Evolutionary conservation across 2,329 filamentous ascomycete genomes (phyloP).

Genomic region (Aspergillus sergii): DNA sequence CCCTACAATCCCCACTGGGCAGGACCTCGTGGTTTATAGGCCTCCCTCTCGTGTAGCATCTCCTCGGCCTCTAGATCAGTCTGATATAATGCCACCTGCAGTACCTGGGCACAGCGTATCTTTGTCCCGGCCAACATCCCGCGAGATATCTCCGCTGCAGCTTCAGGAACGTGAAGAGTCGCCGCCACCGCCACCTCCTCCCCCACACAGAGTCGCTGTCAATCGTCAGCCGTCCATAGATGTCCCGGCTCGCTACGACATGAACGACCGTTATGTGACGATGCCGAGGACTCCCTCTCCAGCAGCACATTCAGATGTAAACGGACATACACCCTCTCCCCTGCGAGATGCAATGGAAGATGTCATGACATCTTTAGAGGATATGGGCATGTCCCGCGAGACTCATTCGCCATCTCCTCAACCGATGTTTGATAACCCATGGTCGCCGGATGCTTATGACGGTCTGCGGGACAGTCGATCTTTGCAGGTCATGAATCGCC

Average conservation of each 20-base stretch:
- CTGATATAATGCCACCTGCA: conserved; percentile 12
- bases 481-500: conserved; percentile 50
- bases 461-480: conserved; percentile 41
- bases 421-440: conserved; percentile 63
- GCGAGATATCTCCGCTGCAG: conserved; percentile 31
- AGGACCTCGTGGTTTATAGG: conserved; percentile 2
- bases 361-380: conserved; percentile 91
- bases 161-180: conserved; percentile 64
- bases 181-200: conserved; percentile 81
- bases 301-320: conserved; percentile 59
- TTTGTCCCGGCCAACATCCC: conserved; percentile 19
- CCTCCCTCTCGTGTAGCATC: conserved; percentile 18
- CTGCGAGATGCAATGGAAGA: conserved; percentile 95
- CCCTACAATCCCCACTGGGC: conserved; percentile 19
- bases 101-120: conserved; percentile 17
- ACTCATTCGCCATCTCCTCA: conserved; percentile 56
- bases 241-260: conserved; percentile 38
- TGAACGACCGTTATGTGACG: conserved; percentile 44
- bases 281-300: conserved; percentile 53
- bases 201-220: conserved; percentile 69
- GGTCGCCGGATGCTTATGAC: conserved; percentile 89
- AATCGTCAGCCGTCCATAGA: conserved; percentile 37
- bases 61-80: conserved; percentile 14
- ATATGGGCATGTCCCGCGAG: conserved; percentile 69
- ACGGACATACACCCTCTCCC: conserved; percentile 82